Base-by-base conservation (phyloP, 495 filamentous ascomycete species). In the Friedmanniomyces simplex region DNA sequence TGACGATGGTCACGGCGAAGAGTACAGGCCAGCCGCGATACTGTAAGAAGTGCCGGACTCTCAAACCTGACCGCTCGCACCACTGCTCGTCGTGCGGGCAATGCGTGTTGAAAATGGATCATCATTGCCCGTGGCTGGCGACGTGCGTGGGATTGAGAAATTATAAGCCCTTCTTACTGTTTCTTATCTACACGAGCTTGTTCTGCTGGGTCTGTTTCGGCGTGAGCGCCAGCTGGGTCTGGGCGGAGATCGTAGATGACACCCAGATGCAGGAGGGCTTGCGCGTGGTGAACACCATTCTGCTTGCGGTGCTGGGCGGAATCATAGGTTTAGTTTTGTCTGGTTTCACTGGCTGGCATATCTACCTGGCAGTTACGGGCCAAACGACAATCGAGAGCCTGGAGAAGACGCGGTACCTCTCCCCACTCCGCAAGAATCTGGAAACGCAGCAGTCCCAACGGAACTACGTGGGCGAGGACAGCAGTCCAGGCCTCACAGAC, bases 101-200 rank as follows among this genome's bases (percentile, higher is more conserved):
- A 59, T 98, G 93, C 69, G 91, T 98, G 12, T 76, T 97, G 67
- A 97, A 97, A 73, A 98, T 98, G 93, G 93, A 98, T 69, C 93
- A 98, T 70, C 93, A 98, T 73, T 98, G 93, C 65, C 93, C 93
- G 6, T 98, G 93, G 93, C 78, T 97, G 48, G 93, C 94, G 20
- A 96, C 88, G 2, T 98, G 93, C 67, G 86, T 98, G 47, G 94
- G 94, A 24, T 72, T 98, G 55, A 79, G 82, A 64, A 98, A 97
- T 72, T 95, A 96, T 76, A 97, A 97, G 70, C 77, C 90, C 5
- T 98, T 98, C 69, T 67, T 98, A 36, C 78, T 97, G 10, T 98
- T 98, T 71, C 78, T 98, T 25, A 85, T 94, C 53, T 97, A 98
- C 68, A 89, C 88, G 11, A 86, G 82, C 16, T 50, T 95, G 14